Percentiles rank a stretch among this genome's conserved stretches.
Conservation (phyloP, 139 green algal species). For the Diplosphaera chodatii region DNA sequence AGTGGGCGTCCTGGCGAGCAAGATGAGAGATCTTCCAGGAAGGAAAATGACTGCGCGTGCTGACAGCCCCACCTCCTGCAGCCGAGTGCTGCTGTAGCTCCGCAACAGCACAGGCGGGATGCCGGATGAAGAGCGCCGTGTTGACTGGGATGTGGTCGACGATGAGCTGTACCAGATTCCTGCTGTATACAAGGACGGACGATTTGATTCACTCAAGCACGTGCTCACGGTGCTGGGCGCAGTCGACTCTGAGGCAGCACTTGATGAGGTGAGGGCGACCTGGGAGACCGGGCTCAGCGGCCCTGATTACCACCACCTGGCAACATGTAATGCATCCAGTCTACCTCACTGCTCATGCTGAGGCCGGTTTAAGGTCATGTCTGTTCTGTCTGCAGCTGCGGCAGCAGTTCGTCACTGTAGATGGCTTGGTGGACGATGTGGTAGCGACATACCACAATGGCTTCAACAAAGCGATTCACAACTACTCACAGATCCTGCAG, state of each 20-base stretch:
- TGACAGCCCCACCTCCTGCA: too few relatives aligned
- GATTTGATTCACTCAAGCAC: conserved; percentile 69
- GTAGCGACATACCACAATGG: conserved; percentile 68
- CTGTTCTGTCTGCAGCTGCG: conserved; percentile 45
- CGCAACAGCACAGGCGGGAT: too few relatives aligned
- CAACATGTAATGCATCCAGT: too few relatives aligned
- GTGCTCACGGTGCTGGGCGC: conserved; percentile 68
- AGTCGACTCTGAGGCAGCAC: conserved; percentile 39
- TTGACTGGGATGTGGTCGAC: conserved; percentile 61
- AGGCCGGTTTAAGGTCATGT: too few relatives aligned
- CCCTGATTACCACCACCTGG: too few relatives aligned
- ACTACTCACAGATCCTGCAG: conserved; percentile 78
- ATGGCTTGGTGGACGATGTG: conserved; percentile 56
- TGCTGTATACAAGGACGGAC: conserved; percentile 44
- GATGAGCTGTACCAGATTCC: conserved; percentile 38
- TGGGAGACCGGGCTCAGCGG: too few relatives aligned
- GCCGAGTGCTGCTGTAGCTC: too few relatives aligned
- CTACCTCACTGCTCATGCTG: too few relatives aligned
- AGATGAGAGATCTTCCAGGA: too few relatives aligned
- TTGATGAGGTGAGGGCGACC: conserved; percentile 52
- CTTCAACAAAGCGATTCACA: conserved; percentile 81
- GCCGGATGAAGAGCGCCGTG: background rate
- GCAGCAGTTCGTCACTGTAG: conserved; percentile 34
- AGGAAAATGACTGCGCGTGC: too few relatives aligned
- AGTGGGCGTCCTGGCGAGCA: too few relatives aligned